phyloP scores from a whole-genome alignment of 441 rosid genomes.

The Flueggea neowawraea region DNA sequence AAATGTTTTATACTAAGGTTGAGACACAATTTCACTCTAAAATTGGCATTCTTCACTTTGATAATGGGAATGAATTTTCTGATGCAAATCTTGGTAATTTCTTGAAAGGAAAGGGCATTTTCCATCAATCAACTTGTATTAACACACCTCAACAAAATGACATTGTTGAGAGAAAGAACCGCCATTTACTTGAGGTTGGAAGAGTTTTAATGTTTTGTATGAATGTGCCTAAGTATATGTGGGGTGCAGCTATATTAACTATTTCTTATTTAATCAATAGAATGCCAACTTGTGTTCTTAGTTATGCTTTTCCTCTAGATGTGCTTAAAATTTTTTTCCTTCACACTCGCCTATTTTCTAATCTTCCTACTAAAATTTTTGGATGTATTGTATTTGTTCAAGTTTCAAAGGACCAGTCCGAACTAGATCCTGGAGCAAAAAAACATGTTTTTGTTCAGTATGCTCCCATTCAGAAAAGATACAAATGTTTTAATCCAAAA shows the following conservation, averaged over 20 bases:
- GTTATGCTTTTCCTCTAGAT: no score
- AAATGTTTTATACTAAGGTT: not conserved
- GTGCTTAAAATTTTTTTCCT: not conserved
- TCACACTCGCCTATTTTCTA: not conserved
- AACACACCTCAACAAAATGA: not conserved
- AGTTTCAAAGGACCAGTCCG: not conserved
- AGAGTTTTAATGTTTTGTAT: not conserved
- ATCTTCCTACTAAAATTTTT: no score
- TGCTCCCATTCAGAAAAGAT: slow-evolving; percentile 1
- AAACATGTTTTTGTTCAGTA: slow-evolving; percentile 1
- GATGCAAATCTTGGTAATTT: not conserved
- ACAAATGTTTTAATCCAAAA: not conserved
- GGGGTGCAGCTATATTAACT: not conserved
- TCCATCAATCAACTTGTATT: not conserved
- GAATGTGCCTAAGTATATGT: not conserved
- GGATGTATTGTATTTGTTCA: no score
- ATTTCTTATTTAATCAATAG: not conserved
- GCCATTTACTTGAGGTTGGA: not conserved
- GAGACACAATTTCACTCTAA: not conserved
- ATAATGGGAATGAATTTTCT: not conserved
- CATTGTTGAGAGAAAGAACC: not conserved
- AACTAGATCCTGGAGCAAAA: not conserved
- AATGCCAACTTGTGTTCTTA: not conserved
- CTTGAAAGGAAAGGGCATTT: not conserved
- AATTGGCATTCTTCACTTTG: not conserved